Base-by-base conservation (phyloP, 345 rosid species). In the Toxicodendron radicans region DNA sequence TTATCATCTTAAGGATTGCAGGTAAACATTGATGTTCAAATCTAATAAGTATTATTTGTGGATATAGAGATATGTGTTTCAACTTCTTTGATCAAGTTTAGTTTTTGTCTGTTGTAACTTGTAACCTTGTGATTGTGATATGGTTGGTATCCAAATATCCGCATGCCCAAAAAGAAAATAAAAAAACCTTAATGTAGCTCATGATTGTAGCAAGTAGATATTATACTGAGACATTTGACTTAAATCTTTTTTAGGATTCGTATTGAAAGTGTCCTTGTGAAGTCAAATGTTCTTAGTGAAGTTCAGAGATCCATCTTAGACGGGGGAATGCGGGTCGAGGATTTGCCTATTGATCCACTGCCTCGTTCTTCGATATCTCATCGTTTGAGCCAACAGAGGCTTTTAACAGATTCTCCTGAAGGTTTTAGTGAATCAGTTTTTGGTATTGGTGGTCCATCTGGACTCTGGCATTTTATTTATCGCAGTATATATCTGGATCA, bases 391-490 rank as follows among this genome's bases (percentile, higher is more conserved):
- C 86, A 85, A 16, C 83, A 72, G 68, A 84, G 77, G 65, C 78
- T 46, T 58, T 74, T 80, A 35, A 80, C 87, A 23, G 79, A 88
- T 74, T 83, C 83, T 78, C 85, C 84, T 51, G 90, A 88, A 65
- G 79, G 80, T 80, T 52, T 79, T 63, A 81, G 74, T 62, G 92
- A 93, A 60, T 78, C 88, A 16, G 76, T 75, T 80, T 80, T 79
- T 69, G 95, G 97, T 66, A 82, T 87, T 18, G 98, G 99, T 72
- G 99, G 97, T 69, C 97, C 97, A 58, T 89, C 90, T 66, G 99
- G 98, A 80, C 88, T 96, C 46, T 93, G 98, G 98, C 97, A 96
- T 88, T 96, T 96, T 84, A 90, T 96, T 51, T 96, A 96, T 71
- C 98, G 95, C 68, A 96, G 99, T 77, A 85, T 92, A 75, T 92